A percentile compares a stretch with the other conserved stretches of the same genome.
These are phyloP conservation scores for Trebouxia gelatinosa DNA, from an alignment of 163 green algal genomes.

Conservation along the genomic window DNA sequence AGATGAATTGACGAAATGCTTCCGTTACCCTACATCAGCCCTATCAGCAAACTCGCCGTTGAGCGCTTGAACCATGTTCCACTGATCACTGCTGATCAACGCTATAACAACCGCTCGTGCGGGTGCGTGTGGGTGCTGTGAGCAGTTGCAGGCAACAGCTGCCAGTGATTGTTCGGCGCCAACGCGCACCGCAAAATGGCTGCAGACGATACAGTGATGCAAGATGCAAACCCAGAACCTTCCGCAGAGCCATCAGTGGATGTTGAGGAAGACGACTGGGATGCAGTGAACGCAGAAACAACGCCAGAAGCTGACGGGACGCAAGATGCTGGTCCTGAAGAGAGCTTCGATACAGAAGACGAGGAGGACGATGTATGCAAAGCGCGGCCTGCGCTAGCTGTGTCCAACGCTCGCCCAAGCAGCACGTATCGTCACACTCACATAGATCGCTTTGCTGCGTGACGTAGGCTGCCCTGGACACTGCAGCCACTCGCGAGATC, in stretches of 20 bases:
- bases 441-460: neutral
- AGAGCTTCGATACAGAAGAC: constrained; percentile 34
- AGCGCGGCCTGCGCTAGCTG: neutral
- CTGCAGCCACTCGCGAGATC: constrained; percentile 20
- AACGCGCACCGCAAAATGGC: neutral
- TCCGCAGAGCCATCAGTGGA: constrained; percentile 16
- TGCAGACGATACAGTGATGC: neutral
- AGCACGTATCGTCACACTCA: neutral
- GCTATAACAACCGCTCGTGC: too few species aligned
- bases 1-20: too few species aligned
- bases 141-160: neutral
- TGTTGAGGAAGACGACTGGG: constrained; percentile 35
- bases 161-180: neutral
- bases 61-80: too few species aligned
- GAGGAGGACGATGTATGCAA: constrained; percentile 23
- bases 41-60: too few species aligned
- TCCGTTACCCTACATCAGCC: too few species aligned
- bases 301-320: constrained; percentile 20
- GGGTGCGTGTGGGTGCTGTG: too few species aligned
- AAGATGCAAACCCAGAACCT: constrained; percentile 1
- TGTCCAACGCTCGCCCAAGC: too few species aligned
- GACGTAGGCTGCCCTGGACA: neutral
- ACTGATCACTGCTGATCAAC: too few species aligned
- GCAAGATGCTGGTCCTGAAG: constrained; percentile 10
- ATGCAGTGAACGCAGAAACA: constrained; percentile 35